phyloP scores from a whole-genome alignment of 805 yeast genomes.

The Yamadazyma paraphyllophila region DNA sequence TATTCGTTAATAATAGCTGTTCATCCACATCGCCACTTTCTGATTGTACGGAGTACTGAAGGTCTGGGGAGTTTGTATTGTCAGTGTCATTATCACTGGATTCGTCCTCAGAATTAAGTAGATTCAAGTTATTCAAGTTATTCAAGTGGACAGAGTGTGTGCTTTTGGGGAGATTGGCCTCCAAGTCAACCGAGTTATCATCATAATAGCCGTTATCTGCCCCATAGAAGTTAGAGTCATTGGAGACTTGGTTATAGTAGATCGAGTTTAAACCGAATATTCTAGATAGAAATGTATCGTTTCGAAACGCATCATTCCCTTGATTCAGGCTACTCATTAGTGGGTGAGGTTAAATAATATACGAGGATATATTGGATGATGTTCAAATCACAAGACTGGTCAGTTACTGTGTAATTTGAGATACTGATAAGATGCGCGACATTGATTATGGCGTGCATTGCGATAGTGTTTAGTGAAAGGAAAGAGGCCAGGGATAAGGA shows the following conservation, averaged over 20 bases:
- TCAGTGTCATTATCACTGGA: not conserved
- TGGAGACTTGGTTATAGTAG: slow-evolving; percentile 23
- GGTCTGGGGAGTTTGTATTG: not conserved
- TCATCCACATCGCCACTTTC: not conserved
- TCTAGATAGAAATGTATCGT: slow-evolving; percentile 59
- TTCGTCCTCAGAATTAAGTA: slow-evolving; percentile 8
- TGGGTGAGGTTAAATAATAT: not conserved
- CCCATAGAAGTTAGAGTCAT: slow-evolving; percentile 22
- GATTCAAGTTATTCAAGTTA: slow-evolving; percentile 5
- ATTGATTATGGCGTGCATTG: no score
- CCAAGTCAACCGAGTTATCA: slow-evolving; percentile 23
- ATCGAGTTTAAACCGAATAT: slow-evolving; percentile 56
- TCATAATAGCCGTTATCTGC: slow-evolving; percentile 6
- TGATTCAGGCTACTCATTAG: not conserved
- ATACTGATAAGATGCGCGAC: no score
- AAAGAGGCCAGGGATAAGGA: no score
- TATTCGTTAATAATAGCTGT: not conserved
- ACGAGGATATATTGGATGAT: not conserved
- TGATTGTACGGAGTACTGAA: not conserved
- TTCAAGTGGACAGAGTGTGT: slow-evolving; percentile 3
- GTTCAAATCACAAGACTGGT: no score
- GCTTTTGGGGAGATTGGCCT: slow-evolving; percentile 9
- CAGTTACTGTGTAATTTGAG: not conserved
- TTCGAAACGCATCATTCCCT: slow-evolving; percentile 45
- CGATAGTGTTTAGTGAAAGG: no score